Base-by-base conservation (phyloP, 148 eudicot genomes). In the Rhododendron mucronatum region DNA sequence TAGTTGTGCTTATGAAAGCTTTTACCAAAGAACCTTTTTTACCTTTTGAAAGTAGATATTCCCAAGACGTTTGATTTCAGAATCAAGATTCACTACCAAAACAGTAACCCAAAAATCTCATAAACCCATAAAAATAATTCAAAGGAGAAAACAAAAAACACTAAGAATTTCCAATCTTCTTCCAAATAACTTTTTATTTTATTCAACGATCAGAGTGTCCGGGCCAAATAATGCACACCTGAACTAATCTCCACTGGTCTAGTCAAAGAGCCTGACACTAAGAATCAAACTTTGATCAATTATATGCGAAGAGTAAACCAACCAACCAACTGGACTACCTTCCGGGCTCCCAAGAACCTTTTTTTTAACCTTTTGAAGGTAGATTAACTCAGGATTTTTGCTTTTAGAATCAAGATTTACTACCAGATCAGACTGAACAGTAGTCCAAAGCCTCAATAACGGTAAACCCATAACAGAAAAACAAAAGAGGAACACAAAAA, bases 31-130 rank as follows among this genome's bases (percentile, higher is more conserved):
- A 78, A 14, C 35, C 59, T 78, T 78, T 79, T n/a, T 33, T 1
- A 71, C 39, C 76, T 33, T 71, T 71, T 5, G 61, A 79, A 79
- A 79, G 82, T 30, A 79, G 57, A 79, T 50, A 79, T 79, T 79
- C 59, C 59, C 82, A 48, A 23, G 21, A 26, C 51, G 18, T 26
- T 79, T 33, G 67, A 65, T 81, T 30, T 39, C 67, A 16, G 44
- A 28, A 71, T n/a, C 51, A 84, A 84, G 50, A 44, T 21, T 41
- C 76, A 33, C 76, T 71, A 71, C 39, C 76, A 30, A 30, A 71
- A 28, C 37, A 69, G 12, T 11, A 67, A 30, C 30, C 76, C 76
- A 14, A 13, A 67, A 71, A 71, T 33, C 74, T 11, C 33, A 67
- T 26, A 67, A n/a, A 67, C 74, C 74, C 74, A 67, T 26, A 67